A percentile compares a stretch with the other conserved stretches of the same genome.
phyloP scores from a whole-genome alignment of 1,284 basidiomycete species.

The Irpex sp. region DNA sequence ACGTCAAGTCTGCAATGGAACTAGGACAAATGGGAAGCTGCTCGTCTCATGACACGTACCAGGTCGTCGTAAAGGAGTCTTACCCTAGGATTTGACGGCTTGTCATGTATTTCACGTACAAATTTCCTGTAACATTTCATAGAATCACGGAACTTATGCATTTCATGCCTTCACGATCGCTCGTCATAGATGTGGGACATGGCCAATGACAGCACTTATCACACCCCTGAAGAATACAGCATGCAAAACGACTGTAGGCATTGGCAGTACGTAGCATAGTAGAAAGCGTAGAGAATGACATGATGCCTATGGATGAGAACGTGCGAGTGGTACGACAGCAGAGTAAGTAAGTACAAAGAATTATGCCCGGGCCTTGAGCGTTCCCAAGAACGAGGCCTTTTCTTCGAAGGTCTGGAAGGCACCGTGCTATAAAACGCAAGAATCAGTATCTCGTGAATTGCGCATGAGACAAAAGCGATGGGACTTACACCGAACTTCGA shows the following conservation, averaged over 20 bases:
- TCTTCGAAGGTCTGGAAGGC: slow-evolving; percentile 95
- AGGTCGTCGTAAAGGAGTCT: too few relatives aligned
- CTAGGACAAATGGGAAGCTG: too few relatives aligned
- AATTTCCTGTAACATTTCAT: too few relatives aligned
- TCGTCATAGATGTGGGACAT: too few relatives aligned
- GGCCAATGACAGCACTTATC: background rate
- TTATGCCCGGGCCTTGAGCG: slow-evolving; percentile 77
- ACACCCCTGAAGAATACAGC: background rate
- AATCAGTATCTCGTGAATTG: background rate
- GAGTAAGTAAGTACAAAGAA: slow-evolving; percentile 11
- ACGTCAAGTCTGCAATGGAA: too few relatives aligned
- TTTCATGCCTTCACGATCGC: too few relatives aligned
- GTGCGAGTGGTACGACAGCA: slow-evolving; percentile 14
- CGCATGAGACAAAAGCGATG: background rate
- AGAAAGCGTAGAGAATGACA: slow-evolving; percentile 30
- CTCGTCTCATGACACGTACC: too few relatives aligned
- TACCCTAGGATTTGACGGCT: too few relatives aligned
- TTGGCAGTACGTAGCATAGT: slow-evolving; percentile 35
- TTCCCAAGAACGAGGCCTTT: slow-evolving; percentile 92
- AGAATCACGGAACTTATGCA: too few relatives aligned
- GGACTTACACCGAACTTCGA: slow-evolving; percentile 85
- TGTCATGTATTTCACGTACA: too few relatives aligned
- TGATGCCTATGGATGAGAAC: slow-evolving; percentile 32
- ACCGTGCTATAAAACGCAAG: slow-evolving; percentile 62
- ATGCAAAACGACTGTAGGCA: slow-evolving; percentile 20